Evolutionary conservation across 2,329 filamentous ascomycete species (phyloP), one percentile per base, ranked within the genome.

Genomic region (Trichoderma sp.): DNA sequence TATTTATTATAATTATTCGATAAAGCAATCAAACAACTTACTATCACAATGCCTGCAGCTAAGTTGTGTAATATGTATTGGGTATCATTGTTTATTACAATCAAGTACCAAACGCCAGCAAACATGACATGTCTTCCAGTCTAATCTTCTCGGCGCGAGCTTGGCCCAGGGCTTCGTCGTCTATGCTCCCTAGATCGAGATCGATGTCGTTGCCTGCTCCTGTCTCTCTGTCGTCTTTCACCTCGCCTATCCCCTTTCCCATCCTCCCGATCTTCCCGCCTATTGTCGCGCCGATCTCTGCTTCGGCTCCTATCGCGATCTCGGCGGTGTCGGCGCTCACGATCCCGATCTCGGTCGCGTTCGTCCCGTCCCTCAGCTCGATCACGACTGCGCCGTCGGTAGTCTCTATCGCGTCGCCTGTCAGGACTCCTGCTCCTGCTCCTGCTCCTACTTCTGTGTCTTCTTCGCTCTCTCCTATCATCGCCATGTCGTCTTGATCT

Each of bases 401-500:
- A 6, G 39, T 73, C 75, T 26, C 74, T 72, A 5, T 64, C 69
- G 13, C 73, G 71, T n/a, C 75, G 75, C 15, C 73, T 74, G 17
- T 81, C 79, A 13, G 79, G 77, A 63, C 80, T 79, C 64, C 80
- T 75, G 70, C 77, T 75, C 64, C 80, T 75, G 70, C 77, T 75
- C 17, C 77, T 77, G 57, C 80, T 79, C 64, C 80, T 75, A 70
- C 77, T 75, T 13, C 76, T 78, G 26, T 80, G 79, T 9, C 80
- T 78, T 17, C 78, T 74, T 30, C 78, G 77, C 36, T 82, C 80
- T 23, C 77, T 74, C 34, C 76, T 76, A 3, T 80, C 79, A 53
- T 81, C 77, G 3, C 78, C 76, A 47, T 81, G 79, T 4, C 81
- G 77, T 7, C 77, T 75, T 53, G 79, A 76, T 43, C 76, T 76